Conservation (phyloP, 225 moss, liverwort and hornwort genomes). For the Takakia lepidozioides region DNA sequence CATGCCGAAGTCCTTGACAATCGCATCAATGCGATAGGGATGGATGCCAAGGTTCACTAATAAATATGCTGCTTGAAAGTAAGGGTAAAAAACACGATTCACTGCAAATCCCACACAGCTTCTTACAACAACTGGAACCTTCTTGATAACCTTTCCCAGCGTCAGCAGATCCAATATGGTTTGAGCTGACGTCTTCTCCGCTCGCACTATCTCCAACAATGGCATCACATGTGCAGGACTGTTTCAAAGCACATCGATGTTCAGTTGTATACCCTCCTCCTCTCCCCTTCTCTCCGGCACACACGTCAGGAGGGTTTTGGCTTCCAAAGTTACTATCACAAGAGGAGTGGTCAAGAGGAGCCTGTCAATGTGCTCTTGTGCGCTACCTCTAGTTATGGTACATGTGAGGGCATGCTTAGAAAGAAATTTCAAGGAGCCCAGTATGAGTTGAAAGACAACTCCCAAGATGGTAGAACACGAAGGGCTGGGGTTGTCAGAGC, state of each 20-base stretch:
- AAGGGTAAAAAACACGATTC: conserved; percentile 77
- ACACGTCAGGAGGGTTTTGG: too few species aligned
- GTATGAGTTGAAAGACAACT: too few species aligned
- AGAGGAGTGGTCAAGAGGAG: too few species aligned
- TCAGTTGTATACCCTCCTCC: too few species aligned
- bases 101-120: conserved; percentile 80
- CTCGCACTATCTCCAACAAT: conserved; percentile 74
- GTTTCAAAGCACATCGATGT: conserved; percentile 7
- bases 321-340: too few species aligned
- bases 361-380: too few species aligned
- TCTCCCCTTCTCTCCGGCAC: too few species aligned
- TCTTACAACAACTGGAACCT: conserved; percentile 68
- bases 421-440: too few species aligned
- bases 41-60: conserved; percentile 63
- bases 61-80: conserved; percentile 40
- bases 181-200: conserved; percentile 61
- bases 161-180: conserved; percentile 62
- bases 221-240: conserved; percentile 96
- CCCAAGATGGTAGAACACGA: too few species aligned
- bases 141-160: conserved; percentile 55
- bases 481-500: too few species aligned
- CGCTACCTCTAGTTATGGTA: too few species aligned
- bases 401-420: too few species aligned
- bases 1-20: conserved; percentile 78
- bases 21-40: conserved; percentile 70